Evolutionary conservation across 306 rosid genomes (phyloP).

Genomic region (Mucuna pruriens): DNA sequence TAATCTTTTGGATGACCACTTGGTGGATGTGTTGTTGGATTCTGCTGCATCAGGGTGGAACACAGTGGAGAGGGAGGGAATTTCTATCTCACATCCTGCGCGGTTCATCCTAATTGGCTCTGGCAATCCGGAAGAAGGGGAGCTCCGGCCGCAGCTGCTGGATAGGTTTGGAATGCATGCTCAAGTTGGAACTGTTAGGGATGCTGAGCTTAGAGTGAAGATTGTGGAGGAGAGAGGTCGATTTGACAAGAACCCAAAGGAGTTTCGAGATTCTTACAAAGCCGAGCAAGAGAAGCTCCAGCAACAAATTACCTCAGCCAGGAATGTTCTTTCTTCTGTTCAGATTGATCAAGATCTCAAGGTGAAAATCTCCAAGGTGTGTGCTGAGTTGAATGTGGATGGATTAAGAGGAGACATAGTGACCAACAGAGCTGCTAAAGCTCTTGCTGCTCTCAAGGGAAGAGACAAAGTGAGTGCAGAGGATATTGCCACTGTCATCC

Average conservation of each 20-base stretch:
- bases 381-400: slow-evolving; percentile 84
- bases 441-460: slow-evolving; percentile 81
- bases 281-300: slow-evolving; percentile 80
- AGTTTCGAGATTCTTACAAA: slow-evolving; percentile 63
- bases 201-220: slow-evolving; percentile 91
- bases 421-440: slow-evolving; percentile 86
- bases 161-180: slow-evolving; percentile 97
- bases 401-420: slow-evolving; percentile 95
- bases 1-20: slow-evolving; percentile 88
- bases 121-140: slow-evolving; percentile 93
- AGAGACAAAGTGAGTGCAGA: slow-evolving; percentile 72
- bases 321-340: slow-evolving; percentile 65
- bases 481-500: slow-evolving; percentile 87
- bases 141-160: slow-evolving; percentile 88
- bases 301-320: slow-evolving; percentile 66
- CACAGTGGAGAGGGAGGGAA: slow-evolving; percentile 93
- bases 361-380: slow-evolving; percentile 85
- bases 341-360: slow-evolving; percentile 75
- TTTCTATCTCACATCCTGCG: slow-evolving; percentile 87
- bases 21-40: slow-evolving; percentile 84
- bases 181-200: slow-evolving; percentile 87
- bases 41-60: slow-evolving; percentile 97
- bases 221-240: slow-evolving; percentile 89
- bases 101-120: slow-evolving; percentile 90
- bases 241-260: slow-evolving; percentile 77